phyloP scores from a whole-genome alignment of 257 asterid species.

The Solanum lignicaule region DNA sequence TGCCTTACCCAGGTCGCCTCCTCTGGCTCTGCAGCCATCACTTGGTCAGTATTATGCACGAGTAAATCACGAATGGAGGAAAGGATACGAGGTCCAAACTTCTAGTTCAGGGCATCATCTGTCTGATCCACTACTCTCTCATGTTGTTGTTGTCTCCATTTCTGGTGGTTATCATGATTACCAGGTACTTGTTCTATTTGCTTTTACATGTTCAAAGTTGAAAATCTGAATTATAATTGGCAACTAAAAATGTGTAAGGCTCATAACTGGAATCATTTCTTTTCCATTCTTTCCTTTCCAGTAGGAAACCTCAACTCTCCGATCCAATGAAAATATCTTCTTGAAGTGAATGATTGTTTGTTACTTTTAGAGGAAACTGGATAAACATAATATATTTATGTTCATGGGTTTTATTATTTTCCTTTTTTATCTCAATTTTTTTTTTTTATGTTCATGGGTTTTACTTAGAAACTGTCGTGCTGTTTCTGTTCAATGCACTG shows the following conservation, averaged over 20 bases:
- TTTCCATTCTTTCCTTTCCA: neutral
- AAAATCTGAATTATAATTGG: slow-evolving; percentile 1
- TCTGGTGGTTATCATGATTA: slow-evolving; percentile 96
- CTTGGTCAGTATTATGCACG: slow-evolving; percentile 69
- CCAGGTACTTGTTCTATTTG: slow-evolving; percentile 48
- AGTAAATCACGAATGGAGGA: slow-evolving; percentile 82
- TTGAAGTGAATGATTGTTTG: neutral
- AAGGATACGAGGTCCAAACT: slow-evolving; percentile 62
- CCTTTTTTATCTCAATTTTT: neutral
- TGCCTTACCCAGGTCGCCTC: slow-evolving; percentile 66
- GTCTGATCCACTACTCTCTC: slow-evolving; percentile 58
- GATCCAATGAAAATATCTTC: neutral
- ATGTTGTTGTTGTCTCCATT: slow-evolving; percentile 65
- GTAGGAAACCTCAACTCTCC: neutral
- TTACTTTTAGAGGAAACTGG: neutral
- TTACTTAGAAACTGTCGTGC: neutral
- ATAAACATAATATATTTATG: neutral
- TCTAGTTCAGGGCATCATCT: slow-evolving; percentile 49
- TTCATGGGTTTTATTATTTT: neutral
- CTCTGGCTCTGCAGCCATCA: slow-evolving; percentile 88
- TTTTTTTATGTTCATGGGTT: neutral
- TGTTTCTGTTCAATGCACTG: neutral
- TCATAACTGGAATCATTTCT: neutral
- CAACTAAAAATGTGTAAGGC: neutral
- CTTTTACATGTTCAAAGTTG: neutral